Evolutionary conservation across 2,329 filamentous ascomycete species (phyloP).

Genomic region (Cercospora janseana): DNA sequence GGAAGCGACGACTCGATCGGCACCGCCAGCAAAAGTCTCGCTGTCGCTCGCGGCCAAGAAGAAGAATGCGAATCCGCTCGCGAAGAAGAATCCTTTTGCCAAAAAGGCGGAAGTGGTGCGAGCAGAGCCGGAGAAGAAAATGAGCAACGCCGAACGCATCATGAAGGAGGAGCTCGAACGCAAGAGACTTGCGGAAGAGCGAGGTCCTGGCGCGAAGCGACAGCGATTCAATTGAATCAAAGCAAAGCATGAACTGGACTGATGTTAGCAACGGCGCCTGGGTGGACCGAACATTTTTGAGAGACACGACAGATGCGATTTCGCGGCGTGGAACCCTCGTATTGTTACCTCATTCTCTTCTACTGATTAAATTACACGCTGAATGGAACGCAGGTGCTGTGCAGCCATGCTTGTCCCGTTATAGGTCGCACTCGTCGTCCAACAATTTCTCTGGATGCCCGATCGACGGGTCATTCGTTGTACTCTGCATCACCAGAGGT

Average conservation of each 20-base stretch:
- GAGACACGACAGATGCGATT: conserved; percentile 1
- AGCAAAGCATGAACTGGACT: no score
- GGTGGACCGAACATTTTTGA: not conserved
- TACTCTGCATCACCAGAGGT: not conserved
- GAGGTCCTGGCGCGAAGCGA: conserved; percentile 24
- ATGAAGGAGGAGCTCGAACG: conserved; percentile 64
- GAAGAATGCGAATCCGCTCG: conserved; percentile 69
- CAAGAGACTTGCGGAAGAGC: conserved; percentile 39
- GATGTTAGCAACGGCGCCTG: conserved; percentile 16
- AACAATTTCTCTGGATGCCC: conserved; percentile 3
- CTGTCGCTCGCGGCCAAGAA: conserved; percentile 66
- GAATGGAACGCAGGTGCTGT: conserved; percentile 13
- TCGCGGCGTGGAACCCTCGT: not conserved
- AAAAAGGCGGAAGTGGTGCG: conserved; percentile 61
- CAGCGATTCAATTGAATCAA: conserved; percentile 21
- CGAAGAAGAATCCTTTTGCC: conserved; percentile 69
- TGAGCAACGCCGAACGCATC: conserved; percentile 83
- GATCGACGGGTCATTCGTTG: conserved; percentile 12
- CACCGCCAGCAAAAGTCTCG: conserved; percentile 50
- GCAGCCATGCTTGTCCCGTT: conserved; percentile 6
- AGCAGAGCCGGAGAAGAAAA: conserved; percentile 68
- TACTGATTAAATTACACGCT: conserved; percentile 9
- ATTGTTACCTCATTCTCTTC: not conserved
- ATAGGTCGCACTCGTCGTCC: conserved; percentile 5
- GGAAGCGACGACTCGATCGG: conserved; percentile 28